These are phyloP conservation scores for Gymnopilus junonius DNA, from an alignment of 768 basidiomycete genomes.

Conservation along the genomic window DNA sequence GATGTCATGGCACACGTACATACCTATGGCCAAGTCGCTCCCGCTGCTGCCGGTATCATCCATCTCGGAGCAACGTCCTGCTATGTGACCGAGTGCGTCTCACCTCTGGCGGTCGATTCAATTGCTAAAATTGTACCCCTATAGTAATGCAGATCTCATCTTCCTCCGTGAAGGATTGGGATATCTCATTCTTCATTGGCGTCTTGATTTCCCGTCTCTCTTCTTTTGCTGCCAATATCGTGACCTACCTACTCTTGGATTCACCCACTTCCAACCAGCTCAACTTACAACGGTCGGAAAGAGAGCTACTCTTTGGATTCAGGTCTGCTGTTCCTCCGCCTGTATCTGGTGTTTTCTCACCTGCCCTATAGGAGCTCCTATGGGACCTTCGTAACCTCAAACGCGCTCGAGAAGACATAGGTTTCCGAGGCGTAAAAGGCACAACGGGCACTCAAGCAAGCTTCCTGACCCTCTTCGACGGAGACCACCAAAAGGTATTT, in stretches of 20 bases:
- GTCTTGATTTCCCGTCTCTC: slow-evolving; percentile 89
- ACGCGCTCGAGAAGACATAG: slow-evolving; percentile 88
- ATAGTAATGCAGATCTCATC: slow-evolving; percentile 96
- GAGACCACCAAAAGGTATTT: slow-evolving; percentile 86
- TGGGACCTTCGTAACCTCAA: slow-evolving; percentile 96
- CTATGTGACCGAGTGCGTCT: slow-evolving; percentile 95
- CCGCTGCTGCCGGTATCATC: slow-evolving; percentile 94
- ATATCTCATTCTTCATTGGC: slow-evolving; percentile 87
- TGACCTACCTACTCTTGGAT: slow-evolving; percentile 91
- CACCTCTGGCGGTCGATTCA: neutral
- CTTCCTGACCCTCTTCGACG: slow-evolving; percentile 93
- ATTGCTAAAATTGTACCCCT: neutral
- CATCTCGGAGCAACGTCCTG: slow-evolving; percentile 98
- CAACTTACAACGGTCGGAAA: slow-evolving; percentile 99
- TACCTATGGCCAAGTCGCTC: slow-evolving; percentile 92
- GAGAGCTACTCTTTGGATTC: slow-evolving; percentile 95
- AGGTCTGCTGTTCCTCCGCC: slow-evolving; percentile 48
- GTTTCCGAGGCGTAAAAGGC: slow-evolving; percentile 99
- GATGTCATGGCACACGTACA: slow-evolving; percentile 99
- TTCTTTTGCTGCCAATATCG: slow-evolving; percentile 84
- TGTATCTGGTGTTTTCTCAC: neutral
- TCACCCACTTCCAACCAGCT: slow-evolving; percentile 99
- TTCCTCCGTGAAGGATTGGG: slow-evolving; percentile 90
- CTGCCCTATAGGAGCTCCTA: slow-evolving; percentile 69
- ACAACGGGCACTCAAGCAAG: slow-evolving; percentile 98